Conservation (phyloP, 805 yeast genomes). For the Dipodascus geniculatus region DNA sequence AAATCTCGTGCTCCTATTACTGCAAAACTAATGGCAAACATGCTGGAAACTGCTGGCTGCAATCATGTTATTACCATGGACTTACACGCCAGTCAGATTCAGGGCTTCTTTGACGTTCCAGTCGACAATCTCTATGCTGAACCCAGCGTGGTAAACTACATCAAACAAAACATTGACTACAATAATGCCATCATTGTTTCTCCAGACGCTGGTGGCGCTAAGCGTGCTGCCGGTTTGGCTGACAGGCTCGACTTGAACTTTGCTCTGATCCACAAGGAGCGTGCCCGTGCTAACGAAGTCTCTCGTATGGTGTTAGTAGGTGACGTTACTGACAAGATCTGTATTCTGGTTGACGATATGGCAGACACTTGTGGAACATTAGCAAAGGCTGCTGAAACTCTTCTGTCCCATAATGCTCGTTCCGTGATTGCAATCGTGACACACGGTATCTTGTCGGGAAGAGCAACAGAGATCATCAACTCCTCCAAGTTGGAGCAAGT, state of each 20-base stretch:
- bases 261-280: constrained; percentile 94
- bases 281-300: constrained; percentile 94
- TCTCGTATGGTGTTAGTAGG: constrained; percentile 97
- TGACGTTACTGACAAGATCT: constrained; percentile 75
- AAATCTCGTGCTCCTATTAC: constrained; percentile 94
- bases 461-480: constrained; percentile 68
- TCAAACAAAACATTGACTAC: constrained; percentile 49
- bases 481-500: constrained; percentile 57
- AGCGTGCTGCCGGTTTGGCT: constrained; percentile 94
- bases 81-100: constrained; percentile 94
- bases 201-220: constrained; percentile 99
- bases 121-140: constrained; percentile 96
- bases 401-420: constrained; percentile 69
- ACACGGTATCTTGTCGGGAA: constrained; percentile 87
- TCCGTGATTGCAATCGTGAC: constrained; percentile 91
- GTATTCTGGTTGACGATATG: constrained; percentile 92
- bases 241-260: constrained; percentile 86
- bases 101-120: constrained; percentile 92
- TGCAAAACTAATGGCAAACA: constrained; percentile 87
- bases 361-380: constrained; percentile 98
- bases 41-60: constrained; percentile 92
- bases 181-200: constrained; percentile 70
- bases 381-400: constrained; percentile 86
- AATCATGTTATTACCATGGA: constrained; percentile 96
- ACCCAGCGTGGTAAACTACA: constrained; percentile 79